Conservation (phyloP, 2,329 filamentous ascomycete genomes). For the Periconia sp. region DNA sequence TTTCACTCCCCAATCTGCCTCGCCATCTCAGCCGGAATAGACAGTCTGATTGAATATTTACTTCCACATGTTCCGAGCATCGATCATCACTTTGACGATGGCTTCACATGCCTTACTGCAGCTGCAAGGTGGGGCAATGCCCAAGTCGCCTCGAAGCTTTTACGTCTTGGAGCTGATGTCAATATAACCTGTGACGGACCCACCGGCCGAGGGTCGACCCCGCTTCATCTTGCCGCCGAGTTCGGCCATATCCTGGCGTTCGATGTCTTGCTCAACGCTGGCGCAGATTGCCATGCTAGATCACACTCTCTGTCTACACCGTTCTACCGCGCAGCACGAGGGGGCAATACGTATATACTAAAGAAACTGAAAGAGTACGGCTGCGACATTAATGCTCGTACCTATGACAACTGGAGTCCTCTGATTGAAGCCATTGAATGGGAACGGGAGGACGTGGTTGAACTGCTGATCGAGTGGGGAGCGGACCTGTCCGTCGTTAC, state of each 20-base stretch:
- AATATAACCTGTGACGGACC: slow-evolving; percentile 1
- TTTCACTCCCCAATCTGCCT: too few species aligned
- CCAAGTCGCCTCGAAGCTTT: background rate
- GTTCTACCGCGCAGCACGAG: slow-evolving; percentile 9
- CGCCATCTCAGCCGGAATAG: too few species aligned
- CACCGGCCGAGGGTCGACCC: background rate
- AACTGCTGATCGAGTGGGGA: too few species aligned
- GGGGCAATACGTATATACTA: slow-evolving; percentile 6
- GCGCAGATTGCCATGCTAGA: slow-evolving; percentile 8
- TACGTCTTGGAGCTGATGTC: slow-evolving; percentile 3
- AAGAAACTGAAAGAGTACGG: slow-evolving; percentile 2
- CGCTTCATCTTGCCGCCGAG: slow-evolving; percentile 8
- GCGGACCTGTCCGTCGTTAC: too few species aligned
- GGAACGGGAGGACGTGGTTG: too few species aligned
- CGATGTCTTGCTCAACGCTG: slow-evolving; percentile 6
- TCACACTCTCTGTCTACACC: slow-evolving; percentile 8
- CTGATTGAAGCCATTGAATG: slow-evolving; percentile 11
- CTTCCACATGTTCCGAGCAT: slow-evolving; percentile 1
- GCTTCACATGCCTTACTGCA: slow-evolving; percentile 4
- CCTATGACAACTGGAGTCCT: slow-evolving; percentile 9
- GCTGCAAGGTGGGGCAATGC: background rate
- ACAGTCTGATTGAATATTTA: too few species aligned
- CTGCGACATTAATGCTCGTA: slow-evolving; percentile 7
- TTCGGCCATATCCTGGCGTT: background rate
- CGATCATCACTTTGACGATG: background rate